Base-by-base conservation (phyloP, 768 basidiomycete species). In the Porpolomopsis calyptriformis region DNA sequence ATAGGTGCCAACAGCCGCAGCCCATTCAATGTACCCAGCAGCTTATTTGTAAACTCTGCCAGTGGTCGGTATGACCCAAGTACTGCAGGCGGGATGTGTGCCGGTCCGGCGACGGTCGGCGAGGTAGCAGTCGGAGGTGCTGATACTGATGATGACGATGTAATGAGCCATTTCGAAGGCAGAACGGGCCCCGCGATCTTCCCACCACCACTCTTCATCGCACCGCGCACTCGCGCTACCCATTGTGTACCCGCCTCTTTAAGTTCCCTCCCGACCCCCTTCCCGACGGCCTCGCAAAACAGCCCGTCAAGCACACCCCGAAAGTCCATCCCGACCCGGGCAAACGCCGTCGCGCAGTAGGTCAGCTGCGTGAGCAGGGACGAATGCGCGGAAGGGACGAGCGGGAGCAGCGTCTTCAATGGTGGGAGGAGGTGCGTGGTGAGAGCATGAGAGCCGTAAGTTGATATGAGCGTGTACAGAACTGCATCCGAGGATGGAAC, bases 311-410 rank as follows among this genome's bases (percentile, higher is more conserved):
- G 65, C 14, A 83, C 63, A 0, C 71, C 63, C 25, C 82, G 77
- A 62, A 99, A 98, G 59, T 96, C 93, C 55, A 94, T 72, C 0
- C 94, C 94, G 12, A 94, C 75, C n/a, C 92, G 79, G 0, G 88
- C 74, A 57, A 96, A 96, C 1, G 92, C 91, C 14, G 81, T 78
- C 6, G 91, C 81, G 59, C 93, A 96, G 63, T 98, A 97, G 10
- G 86, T 85, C 37, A 98, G 74, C 55, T 98, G 94, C 0, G 92
- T 94, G 48, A 96, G 77, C 35, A 92, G 72, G 27, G 93, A 80
- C 18, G 89, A 74, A 52, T 94, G 72, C 82, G 68, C 24, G 80
- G 66, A 16, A 80, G 70, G 8, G 71, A 74, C 0, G 80, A 76
- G 96, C 73, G 40, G 79, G 73, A 6, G 67, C 67, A 3, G 68